Evolutionary conservation across 495 filamentous ascomycete genomes (phyloP).

Genomic region (Aspergillus saccharolyticus): DNA sequence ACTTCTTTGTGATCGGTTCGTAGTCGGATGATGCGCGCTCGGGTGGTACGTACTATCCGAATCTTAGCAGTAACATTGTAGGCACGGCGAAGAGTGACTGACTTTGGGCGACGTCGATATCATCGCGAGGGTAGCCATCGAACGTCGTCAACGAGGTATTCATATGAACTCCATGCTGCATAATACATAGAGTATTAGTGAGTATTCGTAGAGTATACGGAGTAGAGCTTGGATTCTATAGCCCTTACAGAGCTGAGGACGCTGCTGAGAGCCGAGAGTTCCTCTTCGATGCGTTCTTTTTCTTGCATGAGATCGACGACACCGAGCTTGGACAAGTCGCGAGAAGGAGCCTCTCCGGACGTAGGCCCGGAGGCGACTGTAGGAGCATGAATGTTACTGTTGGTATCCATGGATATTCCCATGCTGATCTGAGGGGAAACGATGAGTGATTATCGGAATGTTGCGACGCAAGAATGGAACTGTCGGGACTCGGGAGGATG

Average conservation of each 20-base stretch:
- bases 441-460: slow-evolving; percentile 9
- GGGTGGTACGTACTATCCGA: slow-evolving; percentile 73
- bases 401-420: slow-evolving; percentile 54
- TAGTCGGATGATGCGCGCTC: slow-evolving; percentile 81
- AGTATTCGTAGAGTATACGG: not conserved
- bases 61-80: slow-evolving; percentile 7
- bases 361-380: slow-evolving; percentile 71
- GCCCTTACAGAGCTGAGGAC: slow-evolving; percentile 79
- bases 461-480: not conserved
- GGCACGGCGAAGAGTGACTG: slow-evolving; percentile 25
- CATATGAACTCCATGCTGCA: slow-evolving; percentile 89
- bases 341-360: slow-evolving; percentile 43
- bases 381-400: slow-evolving; percentile 60
- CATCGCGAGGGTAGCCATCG: slow-evolving; percentile 88
- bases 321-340: slow-evolving; percentile 57
- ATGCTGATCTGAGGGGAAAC: slow-evolving; percentile 19
- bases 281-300: slow-evolving; percentile 79
- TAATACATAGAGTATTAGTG: slow-evolving; percentile 11
- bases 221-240: not conserved
- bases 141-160: slow-evolving; percentile 79
- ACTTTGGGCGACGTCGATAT: slow-evolving; percentile 96
- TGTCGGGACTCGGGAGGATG: not conserved
- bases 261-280: slow-evolving; percentile 74
- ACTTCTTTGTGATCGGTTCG: slow-evolving; percentile 90
- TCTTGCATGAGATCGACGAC: slow-evolving; percentile 58